A percentile compares a stretch with the other conserved stretches of the same genome.
phyloP scores from a whole-genome alignment of 352 stramenopile species.

The Pythium sukuiense region DNA sequence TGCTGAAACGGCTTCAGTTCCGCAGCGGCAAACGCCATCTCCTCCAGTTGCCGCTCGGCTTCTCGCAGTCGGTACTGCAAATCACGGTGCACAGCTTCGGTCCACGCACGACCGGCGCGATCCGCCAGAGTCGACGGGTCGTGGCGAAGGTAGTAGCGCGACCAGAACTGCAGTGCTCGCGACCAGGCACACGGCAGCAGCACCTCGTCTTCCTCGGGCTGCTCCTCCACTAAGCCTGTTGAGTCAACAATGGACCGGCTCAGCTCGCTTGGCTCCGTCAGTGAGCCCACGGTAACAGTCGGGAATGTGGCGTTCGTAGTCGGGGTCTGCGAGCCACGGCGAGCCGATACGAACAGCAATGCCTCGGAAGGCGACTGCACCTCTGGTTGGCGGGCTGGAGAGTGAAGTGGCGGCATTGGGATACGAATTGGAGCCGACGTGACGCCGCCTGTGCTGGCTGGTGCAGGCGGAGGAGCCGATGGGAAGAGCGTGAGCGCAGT shows the following conservation, averaged over 20 bases:
- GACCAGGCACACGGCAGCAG: conserved; percentile 69
- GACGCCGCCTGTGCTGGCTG: not conserved
- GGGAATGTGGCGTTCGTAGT: not conserved
- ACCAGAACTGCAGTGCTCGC: conserved; percentile 75
- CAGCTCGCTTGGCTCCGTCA: not conserved
- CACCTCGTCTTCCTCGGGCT: conserved; percentile 43
- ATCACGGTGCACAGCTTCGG: conserved; percentile 61
- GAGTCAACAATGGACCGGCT: not conserved
- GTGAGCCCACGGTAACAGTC: not conserved
- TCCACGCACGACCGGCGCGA: conserved; percentile 55
- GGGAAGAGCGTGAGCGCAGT: conserved; percentile 14
- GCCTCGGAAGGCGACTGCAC: not conserved
- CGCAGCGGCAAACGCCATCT: not conserved
- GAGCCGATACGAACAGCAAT: not conserved
- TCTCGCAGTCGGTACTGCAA: conserved; percentile 38
- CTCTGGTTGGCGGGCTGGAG: not conserved
- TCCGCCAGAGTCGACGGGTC: conserved; percentile 59
- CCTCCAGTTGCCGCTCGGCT: conserved; percentile 35
- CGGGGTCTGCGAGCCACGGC: not conserved
- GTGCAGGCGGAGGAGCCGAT: not conserved
- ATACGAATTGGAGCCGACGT: conserved; percentile 2
- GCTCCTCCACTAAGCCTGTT: conserved; percentile 4
- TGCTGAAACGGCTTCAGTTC: conserved; percentile 1
- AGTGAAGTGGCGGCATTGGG: not conserved
- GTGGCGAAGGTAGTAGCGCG: conserved; percentile 80